phyloP scores from a whole-genome alignment of 805 yeast genomes.

The Pichia cephalocereana region DNA sequence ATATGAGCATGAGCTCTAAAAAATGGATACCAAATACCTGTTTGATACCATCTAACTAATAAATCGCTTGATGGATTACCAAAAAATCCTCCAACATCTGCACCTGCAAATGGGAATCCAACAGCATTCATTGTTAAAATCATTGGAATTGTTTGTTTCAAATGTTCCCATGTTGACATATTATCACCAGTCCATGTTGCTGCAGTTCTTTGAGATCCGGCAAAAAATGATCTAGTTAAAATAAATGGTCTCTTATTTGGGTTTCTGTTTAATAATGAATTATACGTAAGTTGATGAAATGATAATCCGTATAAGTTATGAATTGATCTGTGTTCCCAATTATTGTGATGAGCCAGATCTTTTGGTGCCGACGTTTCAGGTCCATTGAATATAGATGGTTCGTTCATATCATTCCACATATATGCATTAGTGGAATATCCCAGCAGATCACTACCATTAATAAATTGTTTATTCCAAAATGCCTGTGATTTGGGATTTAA shows the following conservation, averaged over 20 bases:
- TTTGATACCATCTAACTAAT: slow-evolving; percentile 87
- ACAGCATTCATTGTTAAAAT: slow-evolving; percentile 68
- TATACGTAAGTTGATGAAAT: slow-evolving; percentile 70
- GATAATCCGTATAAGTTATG: slow-evolving; percentile 82
- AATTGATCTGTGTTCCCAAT: slow-evolving; percentile 83
- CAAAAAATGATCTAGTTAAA: slow-evolving; percentile 74
- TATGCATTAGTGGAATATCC: slow-evolving; percentile 56
- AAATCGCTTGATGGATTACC: slow-evolving; percentile 81
- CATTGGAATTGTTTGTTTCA: slow-evolving; percentile 80
- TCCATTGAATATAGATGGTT: slow-evolving; percentile 90
- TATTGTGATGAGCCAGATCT: slow-evolving; percentile 68
- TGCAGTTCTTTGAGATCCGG: slow-evolving; percentile 87
- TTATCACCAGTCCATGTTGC: slow-evolving; percentile 99
- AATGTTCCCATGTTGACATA: slow-evolving; percentile 84
- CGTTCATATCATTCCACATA: slow-evolving; percentile 98
- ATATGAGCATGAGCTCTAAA: slow-evolving; percentile 96
- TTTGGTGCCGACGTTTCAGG: slow-evolving; percentile 90
- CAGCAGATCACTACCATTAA: slow-evolving; percentile 35
- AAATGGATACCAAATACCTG: slow-evolving; percentile 94
- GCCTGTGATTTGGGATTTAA: slow-evolving; percentile 51
- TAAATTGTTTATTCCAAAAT: slow-evolving; percentile 51
- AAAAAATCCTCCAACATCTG: slow-evolving; percentile 96
- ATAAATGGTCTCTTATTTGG: slow-evolving; percentile 69
- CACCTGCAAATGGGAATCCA: slow-evolving; percentile 90
- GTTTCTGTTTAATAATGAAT: slow-evolving; percentile 48